These are phyloP conservation scores for Elsinoe ampelina DNA, from an alignment of 2,329 filamentous ascomycete genomes.

Conservation along the genomic window DNA sequence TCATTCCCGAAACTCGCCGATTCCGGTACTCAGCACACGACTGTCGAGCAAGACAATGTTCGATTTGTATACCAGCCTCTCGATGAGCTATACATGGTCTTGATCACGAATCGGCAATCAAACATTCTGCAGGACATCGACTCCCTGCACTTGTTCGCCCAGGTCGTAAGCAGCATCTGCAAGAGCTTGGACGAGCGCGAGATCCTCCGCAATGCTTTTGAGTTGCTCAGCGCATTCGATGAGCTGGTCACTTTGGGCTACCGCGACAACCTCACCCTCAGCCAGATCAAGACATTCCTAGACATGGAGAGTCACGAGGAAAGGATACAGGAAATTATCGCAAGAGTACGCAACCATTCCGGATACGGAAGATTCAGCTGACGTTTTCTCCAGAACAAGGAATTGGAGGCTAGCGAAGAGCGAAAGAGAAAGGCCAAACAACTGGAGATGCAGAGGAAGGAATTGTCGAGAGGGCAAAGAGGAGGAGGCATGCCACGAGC, in stretches of 20 bases:
- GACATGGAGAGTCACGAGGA: slow-evolving; percentile 99
- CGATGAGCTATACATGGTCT: slow-evolving; percentile 98
- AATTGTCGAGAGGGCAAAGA: slow-evolving; percentile 57
- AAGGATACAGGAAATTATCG: slow-evolving; percentile 96
- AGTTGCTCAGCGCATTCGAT: slow-evolving; percentile 91
- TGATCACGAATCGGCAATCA: slow-evolving; percentile 98
- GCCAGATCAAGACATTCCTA: slow-evolving; percentile 97
- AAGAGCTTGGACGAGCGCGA: slow-evolving; percentile 92
- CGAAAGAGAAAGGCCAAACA: slow-evolving; percentile 98
- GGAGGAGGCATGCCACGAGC: slow-evolving; percentile 55
- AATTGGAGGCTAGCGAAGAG: slow-evolving; percentile 94
- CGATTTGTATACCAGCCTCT: slow-evolving; percentile 98
- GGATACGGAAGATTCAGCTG: slow-evolving; percentile 4
- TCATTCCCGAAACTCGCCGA: slow-evolving; percentile 97
- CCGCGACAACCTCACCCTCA: slow-evolving; percentile 88
- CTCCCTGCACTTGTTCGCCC: slow-evolving; percentile 92
- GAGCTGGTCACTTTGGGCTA: slow-evolving; percentile 95
- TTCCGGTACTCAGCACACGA: slow-evolving; percentile 93
- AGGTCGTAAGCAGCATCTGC: slow-evolving; percentile 94
- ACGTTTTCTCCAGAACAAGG: slow-evolving; percentile 67
- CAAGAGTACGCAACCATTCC: slow-evolving; percentile 50
- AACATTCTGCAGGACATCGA: slow-evolving; percentile 99
- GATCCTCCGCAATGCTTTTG: slow-evolving; percentile 89
- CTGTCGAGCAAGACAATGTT: slow-evolving; percentile 97
- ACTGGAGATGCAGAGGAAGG: slow-evolving; percentile 96